Evolutionary conservation across 148 eudicot genomes (phyloP).

Genomic region (Polygonum aviculare): DNA sequence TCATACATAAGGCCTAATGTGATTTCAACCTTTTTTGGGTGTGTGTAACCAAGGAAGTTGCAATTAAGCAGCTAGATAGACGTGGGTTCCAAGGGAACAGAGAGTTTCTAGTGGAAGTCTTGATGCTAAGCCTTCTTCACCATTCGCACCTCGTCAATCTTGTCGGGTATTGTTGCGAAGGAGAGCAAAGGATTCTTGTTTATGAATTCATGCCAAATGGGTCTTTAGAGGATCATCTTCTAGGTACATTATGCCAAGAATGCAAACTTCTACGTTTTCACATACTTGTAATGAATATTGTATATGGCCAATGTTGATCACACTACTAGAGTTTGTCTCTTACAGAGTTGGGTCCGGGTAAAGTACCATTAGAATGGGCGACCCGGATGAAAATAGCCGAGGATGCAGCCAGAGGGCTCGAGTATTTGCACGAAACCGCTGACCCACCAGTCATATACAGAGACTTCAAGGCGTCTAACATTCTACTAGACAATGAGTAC

Average conservation of each 20-base stretch:
- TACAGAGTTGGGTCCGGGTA: slow-evolving; percentile 30
- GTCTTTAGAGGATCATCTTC: slow-evolving; percentile 78
- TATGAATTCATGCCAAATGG: slow-evolving; percentile 81
- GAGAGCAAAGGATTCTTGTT: slow-evolving; percentile 56
- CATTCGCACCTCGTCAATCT: slow-evolving; percentile 62
- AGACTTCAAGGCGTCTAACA: slow-evolving; percentile 82
- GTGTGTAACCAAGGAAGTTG: slow-evolving; percentile 45
- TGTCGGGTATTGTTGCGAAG: slow-evolving; percentile 77
- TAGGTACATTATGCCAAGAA: slow-evolving; percentile 26
- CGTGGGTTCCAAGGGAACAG: slow-evolving; percentile 74
- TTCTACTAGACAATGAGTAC: slow-evolving; percentile 47
- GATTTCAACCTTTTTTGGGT: neutral
- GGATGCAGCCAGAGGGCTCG: slow-evolving; percentile 77
- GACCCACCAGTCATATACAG: slow-evolving; percentile 74
- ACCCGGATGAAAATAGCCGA: slow-evolving; percentile 64
- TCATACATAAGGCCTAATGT: neutral
- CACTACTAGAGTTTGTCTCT: neutral
- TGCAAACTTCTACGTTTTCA: neutral
- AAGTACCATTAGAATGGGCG: slow-evolving; percentile 51
- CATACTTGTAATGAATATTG: neutral
- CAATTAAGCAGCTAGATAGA: slow-evolving; percentile 75
- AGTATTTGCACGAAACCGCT: slow-evolving; percentile 72
- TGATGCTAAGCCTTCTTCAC: slow-evolving; percentile 68
- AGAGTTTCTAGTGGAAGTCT: slow-evolving; percentile 75
- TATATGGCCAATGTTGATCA: neutral